Conservation (phyloP, 108 stramenopile genomes). For the Skeletonema marinoi region DNA sequence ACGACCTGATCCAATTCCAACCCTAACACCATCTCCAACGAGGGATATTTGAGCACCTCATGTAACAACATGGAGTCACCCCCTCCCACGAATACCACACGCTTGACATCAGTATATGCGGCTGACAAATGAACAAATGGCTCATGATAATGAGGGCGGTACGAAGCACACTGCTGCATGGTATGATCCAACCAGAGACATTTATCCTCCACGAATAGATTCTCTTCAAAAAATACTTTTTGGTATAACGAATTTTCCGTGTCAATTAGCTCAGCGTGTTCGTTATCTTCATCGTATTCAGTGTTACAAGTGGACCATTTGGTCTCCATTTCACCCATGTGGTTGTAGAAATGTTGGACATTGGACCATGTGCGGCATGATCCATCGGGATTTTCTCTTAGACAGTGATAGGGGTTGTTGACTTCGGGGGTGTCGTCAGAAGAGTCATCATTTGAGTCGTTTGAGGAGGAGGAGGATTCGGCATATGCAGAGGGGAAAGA, state of each 20-base stretch:
- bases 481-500: too few relatives aligned
- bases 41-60: slow-evolving; percentile 80
- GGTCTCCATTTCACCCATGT: slow-evolving; percentile 33
- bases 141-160: slow-evolving; percentile 89
- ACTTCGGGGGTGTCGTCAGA: background rate
- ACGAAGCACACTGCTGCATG: slow-evolving; percentile 71
- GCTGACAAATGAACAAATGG: slow-evolving; percentile 77
- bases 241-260: slow-evolving; percentile 33
- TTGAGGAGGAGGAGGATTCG: too few relatives aligned
- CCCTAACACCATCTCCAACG: slow-evolving; percentile 78
- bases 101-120: slow-evolving; percentile 64
- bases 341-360: slow-evolving; percentile 35
- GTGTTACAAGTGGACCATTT: slow-evolving; percentile 41
- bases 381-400: slow-evolving; percentile 23
- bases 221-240: slow-evolving; percentile 43
- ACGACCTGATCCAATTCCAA: slow-evolving; percentile 85
- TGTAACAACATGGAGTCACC: slow-evolving; percentile 89
- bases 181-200: slow-evolving; percentile 73
- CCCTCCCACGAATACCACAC: slow-evolving; percentile 81
- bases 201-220: slow-evolving; percentile 49
- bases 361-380: slow-evolving; percentile 20
- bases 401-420: slow-evolving; percentile 1
- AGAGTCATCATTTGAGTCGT: too few relatives aligned
- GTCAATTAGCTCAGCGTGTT: slow-evolving; percentile 36
- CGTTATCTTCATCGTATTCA: slow-evolving; percentile 39